Conservation (phyloP, 176 grass and related monocot species). For the Oryza officinalis region DNA sequence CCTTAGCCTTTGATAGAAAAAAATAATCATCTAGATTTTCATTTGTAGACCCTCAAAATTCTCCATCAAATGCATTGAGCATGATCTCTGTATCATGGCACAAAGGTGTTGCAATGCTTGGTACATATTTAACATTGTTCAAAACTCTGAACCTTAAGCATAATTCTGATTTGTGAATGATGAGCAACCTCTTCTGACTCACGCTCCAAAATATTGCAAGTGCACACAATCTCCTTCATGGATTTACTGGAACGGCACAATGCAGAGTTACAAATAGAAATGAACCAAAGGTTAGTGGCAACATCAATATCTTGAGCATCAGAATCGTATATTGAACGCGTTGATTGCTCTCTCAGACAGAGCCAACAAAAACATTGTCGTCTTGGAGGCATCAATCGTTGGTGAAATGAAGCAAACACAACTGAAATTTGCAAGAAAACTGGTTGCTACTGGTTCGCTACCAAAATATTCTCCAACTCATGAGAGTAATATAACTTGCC, state of each 20-base stretch:
- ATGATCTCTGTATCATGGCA: too few species aligned
- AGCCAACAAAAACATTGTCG: neutral
- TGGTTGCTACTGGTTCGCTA: conserved; percentile 37
- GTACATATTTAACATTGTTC: neutral
- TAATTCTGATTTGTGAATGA: conserved; percentile 12
- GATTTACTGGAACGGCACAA: neutral
- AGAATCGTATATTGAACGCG: conserved; percentile 16
- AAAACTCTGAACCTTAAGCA: neutral
- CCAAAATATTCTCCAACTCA: conserved; percentile 57
- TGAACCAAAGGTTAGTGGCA: conserved; percentile 2
- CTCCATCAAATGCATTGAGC: neutral
- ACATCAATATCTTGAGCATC: conserved; percentile 7
- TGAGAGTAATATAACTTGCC: conserved; percentile 15
- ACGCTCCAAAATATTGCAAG: neutral
- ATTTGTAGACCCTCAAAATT: neutral
- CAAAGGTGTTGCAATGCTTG: neutral
- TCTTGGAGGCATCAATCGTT: conserved; percentile 14
- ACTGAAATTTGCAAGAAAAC: neutral
- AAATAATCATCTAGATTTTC: neutral
- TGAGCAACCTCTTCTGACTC: neutral
- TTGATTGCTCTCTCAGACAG: neutral
- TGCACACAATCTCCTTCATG: neutral
- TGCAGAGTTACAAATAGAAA: conserved; percentile 17
- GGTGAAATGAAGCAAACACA: conserved; percentile 11
- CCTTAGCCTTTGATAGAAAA: neutral